Conservation (phyloP, 2,329 filamentous ascomycete genomes). For the Neopestalotiopsis clavispora region DNA sequence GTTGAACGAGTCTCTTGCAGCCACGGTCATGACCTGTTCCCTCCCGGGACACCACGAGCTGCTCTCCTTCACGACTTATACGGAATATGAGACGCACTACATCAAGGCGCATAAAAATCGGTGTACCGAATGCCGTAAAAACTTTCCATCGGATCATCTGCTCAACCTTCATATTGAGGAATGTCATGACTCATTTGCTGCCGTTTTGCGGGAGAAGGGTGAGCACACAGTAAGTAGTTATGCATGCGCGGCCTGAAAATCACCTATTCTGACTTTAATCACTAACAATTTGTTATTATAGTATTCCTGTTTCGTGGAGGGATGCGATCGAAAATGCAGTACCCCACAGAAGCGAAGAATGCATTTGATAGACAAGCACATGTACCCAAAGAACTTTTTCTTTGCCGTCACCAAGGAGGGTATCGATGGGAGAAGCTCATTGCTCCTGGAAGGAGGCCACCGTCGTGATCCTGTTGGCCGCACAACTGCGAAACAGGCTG, state of each 20-base stretch:
- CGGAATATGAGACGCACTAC: slow-evolving; percentile 89
- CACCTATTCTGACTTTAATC: background rate
- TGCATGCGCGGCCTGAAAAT: too few species aligned
- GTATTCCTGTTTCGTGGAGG: slow-evolving; percentile 90
- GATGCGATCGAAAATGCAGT: slow-evolving; percentile 82
- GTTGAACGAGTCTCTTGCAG: slow-evolving; percentile 35
- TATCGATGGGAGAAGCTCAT: slow-evolving; percentile 82
- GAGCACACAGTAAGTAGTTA: slow-evolving; percentile 76
- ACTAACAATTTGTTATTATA: slow-evolving; percentile 39
- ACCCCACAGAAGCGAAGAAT: slow-evolving; percentile 83
- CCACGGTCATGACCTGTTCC: slow-evolving; percentile 74
- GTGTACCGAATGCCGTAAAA: slow-evolving; percentile 82
- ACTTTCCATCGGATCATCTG: slow-evolving; percentile 85
- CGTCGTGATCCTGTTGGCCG: slow-evolving; percentile 41
- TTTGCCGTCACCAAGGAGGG: slow-evolving; percentile 86
- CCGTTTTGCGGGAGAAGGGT: slow-evolving; percentile 74
- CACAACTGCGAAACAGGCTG: slow-evolving; percentile 29
- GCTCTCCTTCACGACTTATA: slow-evolving; percentile 73
- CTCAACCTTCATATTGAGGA: slow-evolving; percentile 87
- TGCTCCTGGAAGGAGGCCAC: slow-evolving; percentile 67
- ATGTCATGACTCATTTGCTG: slow-evolving; percentile 82
- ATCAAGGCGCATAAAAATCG: slow-evolving; percentile 79
- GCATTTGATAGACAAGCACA: slow-evolving; percentile 93
- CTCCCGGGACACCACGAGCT: slow-evolving; percentile 79
- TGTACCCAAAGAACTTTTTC: slow-evolving; percentile 88